Conservation (phyloP, 495 filamentous ascomycete species). For the Apiosordaria backusii region DNA sequence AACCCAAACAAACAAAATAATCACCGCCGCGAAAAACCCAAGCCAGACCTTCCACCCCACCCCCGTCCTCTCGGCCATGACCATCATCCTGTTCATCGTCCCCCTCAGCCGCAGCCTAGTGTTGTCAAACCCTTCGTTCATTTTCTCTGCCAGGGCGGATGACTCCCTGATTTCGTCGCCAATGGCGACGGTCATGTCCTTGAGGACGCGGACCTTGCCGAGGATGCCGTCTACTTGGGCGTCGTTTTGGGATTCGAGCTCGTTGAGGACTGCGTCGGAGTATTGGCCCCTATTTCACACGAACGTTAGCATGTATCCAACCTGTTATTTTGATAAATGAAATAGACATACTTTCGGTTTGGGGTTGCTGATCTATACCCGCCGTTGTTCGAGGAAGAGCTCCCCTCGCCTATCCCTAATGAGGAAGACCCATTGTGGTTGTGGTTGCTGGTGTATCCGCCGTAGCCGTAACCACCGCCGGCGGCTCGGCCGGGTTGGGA, state of each 20-base stretch:
- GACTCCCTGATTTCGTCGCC: slow-evolving; percentile 91
- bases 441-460: slow-evolving; percentile 40
- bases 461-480: slow-evolving; percentile 61
- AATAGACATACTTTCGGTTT: slow-evolving; percentile 41
- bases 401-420: slow-evolving; percentile 30
- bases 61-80: slow-evolving; percentile 91
- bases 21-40: slow-evolving; percentile 76
- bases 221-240: slow-evolving; percentile 82
- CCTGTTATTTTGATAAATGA: no score
- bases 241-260: slow-evolving; percentile 95
- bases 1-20: slow-evolving; percentile 80
- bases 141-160: slow-evolving; percentile 75
- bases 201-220: slow-evolving; percentile 87
- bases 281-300: slow-evolving; percentile 73
- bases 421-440: slow-evolving; percentile 16
- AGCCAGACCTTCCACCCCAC: slow-evolving; percentile 94
- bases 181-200: slow-evolving; percentile 91
- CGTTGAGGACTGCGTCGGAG: slow-evolving; percentile 85
- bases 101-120: slow-evolving; percentile 74
- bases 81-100: slow-evolving; percentile 94
- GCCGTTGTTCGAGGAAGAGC: slow-evolving; percentile 19
- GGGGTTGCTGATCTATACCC: slow-evolving; percentile 67
- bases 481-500: slow-evolving; percentile 36
- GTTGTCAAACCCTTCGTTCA: slow-evolving; percentile 88
- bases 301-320: neutral